phyloP scores from a whole-genome alignment of 495 filamentous ascomycete species.

The Hypoxylon fuscum region DNA sequence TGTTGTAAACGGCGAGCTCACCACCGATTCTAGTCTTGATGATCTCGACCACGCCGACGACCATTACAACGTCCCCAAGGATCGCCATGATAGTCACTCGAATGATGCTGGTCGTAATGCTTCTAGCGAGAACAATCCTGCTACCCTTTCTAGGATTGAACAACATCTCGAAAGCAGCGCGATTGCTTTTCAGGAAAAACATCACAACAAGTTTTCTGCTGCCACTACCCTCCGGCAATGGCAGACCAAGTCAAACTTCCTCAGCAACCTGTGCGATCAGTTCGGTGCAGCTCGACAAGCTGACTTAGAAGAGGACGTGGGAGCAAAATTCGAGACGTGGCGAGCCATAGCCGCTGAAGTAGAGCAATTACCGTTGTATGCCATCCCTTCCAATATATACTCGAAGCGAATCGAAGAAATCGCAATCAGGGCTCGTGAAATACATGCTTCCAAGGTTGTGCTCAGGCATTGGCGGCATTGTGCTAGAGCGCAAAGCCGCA shows the following conservation, averaged over 20 bases:
- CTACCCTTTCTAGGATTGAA: slow-evolving; percentile 22
- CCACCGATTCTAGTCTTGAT: slow-evolving; percentile 7
- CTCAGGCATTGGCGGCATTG: slow-evolving; percentile 38
- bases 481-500: slow-evolving; percentile 25
- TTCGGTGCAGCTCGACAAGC: slow-evolving; percentile 39
- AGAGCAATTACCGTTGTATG: slow-evolving; percentile 21
- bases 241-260: slow-evolving; percentile 36
- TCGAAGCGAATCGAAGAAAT: slow-evolving; percentile 44
- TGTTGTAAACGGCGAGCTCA: slow-evolving; percentile 5
- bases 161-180: slow-evolving; percentile 37
- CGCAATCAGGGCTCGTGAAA: slow-evolving; percentile 37
- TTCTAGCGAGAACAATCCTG: slow-evolving; percentile 21
- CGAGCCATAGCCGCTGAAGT: slow-evolving; percentile 31
- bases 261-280: slow-evolving; percentile 36
- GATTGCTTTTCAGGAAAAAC: slow-evolving; percentile 34
- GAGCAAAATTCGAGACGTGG: slow-evolving; percentile 35
- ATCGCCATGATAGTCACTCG: not conserved
- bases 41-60: not conserved
- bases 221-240: slow-evolving; percentile 38
- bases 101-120: not conserved
- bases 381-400: slow-evolving; percentile 35
- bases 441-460: slow-evolving; percentile 25
- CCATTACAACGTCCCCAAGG: not conserved
- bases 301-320: slow-evolving; percentile 33
- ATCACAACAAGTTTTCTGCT: slow-evolving; percentile 38